Conservation (phyloP, 2,329 filamentous ascomycete genomes). For the Harringtonia aguacate region DNA sequence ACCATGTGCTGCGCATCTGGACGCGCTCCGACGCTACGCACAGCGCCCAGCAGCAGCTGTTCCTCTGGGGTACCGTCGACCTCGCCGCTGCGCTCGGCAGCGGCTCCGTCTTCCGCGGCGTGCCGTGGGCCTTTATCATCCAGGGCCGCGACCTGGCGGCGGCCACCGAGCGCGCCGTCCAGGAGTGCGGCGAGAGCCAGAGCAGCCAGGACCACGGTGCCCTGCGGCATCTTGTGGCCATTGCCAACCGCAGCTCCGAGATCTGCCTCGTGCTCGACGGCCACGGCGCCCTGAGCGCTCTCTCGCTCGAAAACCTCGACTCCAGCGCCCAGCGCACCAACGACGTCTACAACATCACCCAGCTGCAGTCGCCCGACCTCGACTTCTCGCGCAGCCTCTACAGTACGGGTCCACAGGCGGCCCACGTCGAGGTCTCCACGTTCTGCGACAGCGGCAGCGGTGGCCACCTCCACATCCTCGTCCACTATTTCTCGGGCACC, state of each 20-base stretch:
- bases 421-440: slow-evolving; percentile 57
- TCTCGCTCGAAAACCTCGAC: slow-evolving; percentile 82
- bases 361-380: slow-evolving; percentile 52
- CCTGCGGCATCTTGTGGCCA: slow-evolving; percentile 72
- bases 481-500: slow-evolving; percentile 77
- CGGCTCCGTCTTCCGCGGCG: neutral
- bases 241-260: slow-evolving; percentile 78
- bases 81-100: slow-evolving; percentile 44
- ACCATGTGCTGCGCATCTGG: slow-evolving; percentile 77
- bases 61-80: slow-evolving; percentile 74
- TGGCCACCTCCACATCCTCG: slow-evolving; percentile 59
- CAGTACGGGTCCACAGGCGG: neutral
- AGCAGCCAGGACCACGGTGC: slow-evolving; percentile 51
- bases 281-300: slow-evolving; percentile 78
- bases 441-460: slow-evolving; percentile 56
- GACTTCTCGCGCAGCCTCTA: slow-evolving; percentile 25
- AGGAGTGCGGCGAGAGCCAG: slow-evolving; percentile 42
- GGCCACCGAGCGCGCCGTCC: slow-evolving; percentile 67
- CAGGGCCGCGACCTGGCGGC: slow-evolving; percentile 69
- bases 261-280: slow-evolving; percentile 79
- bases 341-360: slow-evolving; percentile 76
- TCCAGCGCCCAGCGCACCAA: slow-evolving; percentile 54
- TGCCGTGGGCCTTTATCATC: slow-evolving; percentile 65
- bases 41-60: slow-evolving; percentile 49
- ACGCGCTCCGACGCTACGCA: slow-evolving; percentile 62